Base-by-base conservation (phyloP, 2,329 filamentous ascomycete genomes). In the Sphaceloma murrayae region DNA sequence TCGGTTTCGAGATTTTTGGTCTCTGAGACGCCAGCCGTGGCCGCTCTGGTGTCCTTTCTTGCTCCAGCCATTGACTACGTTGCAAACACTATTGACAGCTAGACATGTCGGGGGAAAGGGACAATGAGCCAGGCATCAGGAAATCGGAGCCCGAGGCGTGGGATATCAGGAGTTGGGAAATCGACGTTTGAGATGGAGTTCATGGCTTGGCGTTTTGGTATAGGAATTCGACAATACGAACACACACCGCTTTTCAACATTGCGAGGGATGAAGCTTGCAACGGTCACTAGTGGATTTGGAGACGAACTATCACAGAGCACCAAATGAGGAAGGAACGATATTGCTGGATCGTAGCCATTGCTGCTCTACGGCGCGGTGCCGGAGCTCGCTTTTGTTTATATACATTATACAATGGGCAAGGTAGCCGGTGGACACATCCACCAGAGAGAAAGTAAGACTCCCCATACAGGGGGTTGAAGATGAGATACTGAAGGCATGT, bases 371-470 rank as follows among this genome's bases (percentile, higher is more conserved):
- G 36, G 36, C 24, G 19, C 22, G 30, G 30, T 16, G 24, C 22
- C 36, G 36, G 36, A 40, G 36, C 36, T 40, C 36, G 24, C 36
- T 14, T 29, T 10, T 5, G 22, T 26, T 13, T 40, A 30, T 40
- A 40, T 40, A 40, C 36, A 40, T 40, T 40, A 40, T 40, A 40
- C 36, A 40, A 40, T 22, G 17, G 36, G 27, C 14, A 40, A 40
- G 36, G 13, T 14, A 40, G 22, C 11, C 22, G 24, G 36, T n/a
- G 13, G 8, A 16, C 9, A 30, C 13, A 11, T 10, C 31, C 36
- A 11, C 30, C n/a, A 29, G 27, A 22, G 30, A 40, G 24, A 19
- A 26, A n/a, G 24, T 5, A 40, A 40, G 16, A 4, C 19, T n/a
- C 18, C 36, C 36, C 13, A 30, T 29, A 30, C 29, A 6, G 22